Percentiles rank a stretch among this genome's conserved stretches.
These are phyloP conservation scores for Trichoderma gracile DNA, from an alignment of 2,329 filamentous ascomycete species.

Conservation along the genomic window DNA sequence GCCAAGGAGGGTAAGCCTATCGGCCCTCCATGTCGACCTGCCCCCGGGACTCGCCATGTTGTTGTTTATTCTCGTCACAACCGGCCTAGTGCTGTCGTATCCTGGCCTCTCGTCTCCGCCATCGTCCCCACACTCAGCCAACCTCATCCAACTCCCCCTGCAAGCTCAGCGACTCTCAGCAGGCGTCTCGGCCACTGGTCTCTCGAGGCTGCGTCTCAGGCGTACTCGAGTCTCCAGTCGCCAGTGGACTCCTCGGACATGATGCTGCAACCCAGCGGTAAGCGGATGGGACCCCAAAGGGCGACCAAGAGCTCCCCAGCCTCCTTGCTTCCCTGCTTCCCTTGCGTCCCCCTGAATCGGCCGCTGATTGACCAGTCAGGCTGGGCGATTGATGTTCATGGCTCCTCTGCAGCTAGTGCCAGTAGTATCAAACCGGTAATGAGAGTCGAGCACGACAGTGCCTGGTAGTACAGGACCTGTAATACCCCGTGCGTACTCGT, in stretches of 20 bases:
- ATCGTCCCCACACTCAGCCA: slow-evolving; percentile 27
- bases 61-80: slow-evolving; percentile 35
- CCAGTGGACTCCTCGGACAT: slow-evolving; percentile 25
- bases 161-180: slow-evolving; percentile 27
- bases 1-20: slow-evolving; percentile 33
- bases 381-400: slow-evolving; percentile 21
- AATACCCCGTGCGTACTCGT: slow-evolving; percentile 2
- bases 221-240: slow-evolving; percentile 24
- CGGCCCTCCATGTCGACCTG: slow-evolving; percentile 30
- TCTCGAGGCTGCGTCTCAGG: slow-evolving; percentile 26
- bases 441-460: too few species aligned
- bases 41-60: slow-evolving; percentile 24
- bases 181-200: slow-evolving; percentile 23
- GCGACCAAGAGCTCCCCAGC: slow-evolving; percentile 24
- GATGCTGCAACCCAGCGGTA: slow-evolving; percentile 28
- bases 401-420: slow-evolving; percentile 14
- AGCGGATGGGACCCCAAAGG: slow-evolving; percentile 21
- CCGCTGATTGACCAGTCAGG: slow-evolving; percentile 25
- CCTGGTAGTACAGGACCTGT: slow-evolving; percentile 3
- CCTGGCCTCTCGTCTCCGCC: slow-evolving; percentile 27
- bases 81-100: slow-evolving; percentile 30
- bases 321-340: slow-evolving; percentile 20
- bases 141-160: slow-evolving; percentile 26
- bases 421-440: slow-evolving; percentile 15
- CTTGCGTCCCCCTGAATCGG: slow-evolving; percentile 23